Percentiles rank a stretch among this genome's conserved stretches.
Evolutionary conservation across 148 eudicot species (phyloP).

Genomic region (Rhododendron williamsianum): DNA sequence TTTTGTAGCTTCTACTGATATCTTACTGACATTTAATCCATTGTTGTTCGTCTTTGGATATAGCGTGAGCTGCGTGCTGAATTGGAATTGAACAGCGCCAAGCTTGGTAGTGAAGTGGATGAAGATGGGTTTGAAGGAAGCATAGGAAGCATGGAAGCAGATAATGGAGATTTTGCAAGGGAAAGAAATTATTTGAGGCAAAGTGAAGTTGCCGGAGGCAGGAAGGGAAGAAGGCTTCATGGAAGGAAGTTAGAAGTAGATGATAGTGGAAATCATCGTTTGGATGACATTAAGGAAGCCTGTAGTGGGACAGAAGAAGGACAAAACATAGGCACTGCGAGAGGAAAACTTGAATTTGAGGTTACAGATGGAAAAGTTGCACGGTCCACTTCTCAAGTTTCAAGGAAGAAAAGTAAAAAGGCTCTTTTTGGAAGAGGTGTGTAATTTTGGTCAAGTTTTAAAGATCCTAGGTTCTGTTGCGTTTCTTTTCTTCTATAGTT

Average conservation of each 20-base stretch:
- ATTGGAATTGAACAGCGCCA: constrained; percentile 50
- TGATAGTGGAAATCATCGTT: constrained; percentile 35
- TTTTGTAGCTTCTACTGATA: neutral
- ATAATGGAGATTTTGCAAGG: constrained; percentile 50
- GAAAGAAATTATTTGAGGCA: constrained; percentile 31
- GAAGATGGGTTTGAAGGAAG: constrained; percentile 76
- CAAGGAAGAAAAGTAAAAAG: constrained; percentile 85
- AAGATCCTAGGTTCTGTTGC: neutral
- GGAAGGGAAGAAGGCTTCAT: constrained; percentile 41
- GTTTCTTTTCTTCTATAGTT: neutral
- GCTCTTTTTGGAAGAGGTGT: constrained; percentile 74
- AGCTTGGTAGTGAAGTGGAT: constrained; percentile 52
- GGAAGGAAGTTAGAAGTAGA: constrained; percentile 49
- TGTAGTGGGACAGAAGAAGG: constrained; percentile 95
- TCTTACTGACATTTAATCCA: neutral
- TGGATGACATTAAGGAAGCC: constrained; percentile 87
- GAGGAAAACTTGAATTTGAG: constrained; percentile 43
- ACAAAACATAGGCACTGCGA: constrained; percentile 43
- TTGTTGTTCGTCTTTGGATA: constrained; percentile 16
- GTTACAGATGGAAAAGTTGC: constrained; percentile 35
- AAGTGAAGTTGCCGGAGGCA: constrained; percentile 24
- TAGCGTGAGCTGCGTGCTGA: constrained; percentile 32
- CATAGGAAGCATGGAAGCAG: constrained; percentile 79
- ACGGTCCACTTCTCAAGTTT: constrained; percentile 43
- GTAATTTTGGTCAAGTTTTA: constrained; percentile 3